Evolutionary conservation across 2,329 filamentous ascomycete genomes (phyloP).

Genomic region (Neurospora crassa): DNA sequence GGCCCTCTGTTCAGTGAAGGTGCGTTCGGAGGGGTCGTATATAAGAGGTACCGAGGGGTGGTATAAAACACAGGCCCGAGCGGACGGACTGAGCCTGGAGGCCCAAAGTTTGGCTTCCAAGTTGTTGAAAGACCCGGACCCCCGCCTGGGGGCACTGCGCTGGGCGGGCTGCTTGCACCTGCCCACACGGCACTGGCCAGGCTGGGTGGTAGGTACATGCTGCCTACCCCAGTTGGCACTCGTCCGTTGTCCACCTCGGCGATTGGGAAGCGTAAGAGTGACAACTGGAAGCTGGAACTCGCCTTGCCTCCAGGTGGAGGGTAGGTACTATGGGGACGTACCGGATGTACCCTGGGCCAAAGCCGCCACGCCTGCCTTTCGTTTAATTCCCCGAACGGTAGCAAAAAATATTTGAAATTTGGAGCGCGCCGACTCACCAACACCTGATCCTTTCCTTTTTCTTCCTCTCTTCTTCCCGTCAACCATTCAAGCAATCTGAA

Average conservation of each 20-base stretch:
- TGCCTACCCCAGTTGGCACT: background rate
- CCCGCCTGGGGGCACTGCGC: too few relatives aligned
- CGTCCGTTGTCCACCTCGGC: background rate
- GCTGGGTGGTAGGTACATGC: background rate
- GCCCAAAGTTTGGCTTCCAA: background rate
- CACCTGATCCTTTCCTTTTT: conserved; percentile 11
- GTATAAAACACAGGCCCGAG: background rate
- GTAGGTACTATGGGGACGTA: background rate
- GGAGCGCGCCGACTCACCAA: conserved; percentile 21
- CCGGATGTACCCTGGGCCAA: conserved; percentile 17
- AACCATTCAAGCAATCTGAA: conserved; percentile 26
- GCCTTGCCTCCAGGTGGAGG: background rate
- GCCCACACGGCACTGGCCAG: background rate
- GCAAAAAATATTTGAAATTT: conserved; percentile 28
- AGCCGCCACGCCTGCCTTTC: conserved; percentile 23
- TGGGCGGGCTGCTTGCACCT: background rate
- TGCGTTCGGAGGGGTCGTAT: background rate
- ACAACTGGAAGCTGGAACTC: background rate
- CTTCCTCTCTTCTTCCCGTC: conserved; percentile 23
- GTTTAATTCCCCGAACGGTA: conserved; percentile 25
- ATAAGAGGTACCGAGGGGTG: background rate
- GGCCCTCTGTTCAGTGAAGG: background rate
- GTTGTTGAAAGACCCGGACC: background rate
- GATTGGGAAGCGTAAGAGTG: background rate
- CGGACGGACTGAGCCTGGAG: background rate